Evolutionary conservation across 257 asterid genomes (phyloP).

Genomic region (Cruciata laevipes): DNA sequence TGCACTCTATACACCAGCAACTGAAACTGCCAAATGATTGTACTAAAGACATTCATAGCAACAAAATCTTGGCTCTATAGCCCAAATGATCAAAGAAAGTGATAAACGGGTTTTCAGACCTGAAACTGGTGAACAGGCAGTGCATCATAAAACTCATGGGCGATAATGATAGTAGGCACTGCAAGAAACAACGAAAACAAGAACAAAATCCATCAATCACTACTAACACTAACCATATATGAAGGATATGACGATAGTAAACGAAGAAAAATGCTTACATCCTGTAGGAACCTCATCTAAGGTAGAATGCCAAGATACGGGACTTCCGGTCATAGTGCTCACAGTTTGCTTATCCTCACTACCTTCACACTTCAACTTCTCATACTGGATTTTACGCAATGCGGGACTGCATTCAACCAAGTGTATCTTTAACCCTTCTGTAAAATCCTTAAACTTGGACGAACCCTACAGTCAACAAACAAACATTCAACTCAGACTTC

Average conservation of each 20-base stretch:
- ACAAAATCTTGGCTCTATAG: too few species aligned
- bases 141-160: slow-evolving; percentile 96
- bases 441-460: slow-evolving; percentile 71
- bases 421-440: slow-evolving; percentile 67
- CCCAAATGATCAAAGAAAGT: neutral
- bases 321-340: slow-evolving; percentile 61
- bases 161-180: slow-evolving; percentile 86
- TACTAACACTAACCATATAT: neutral
- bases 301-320: slow-evolving; percentile 84
- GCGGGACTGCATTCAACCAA: slow-evolving; percentile 94
- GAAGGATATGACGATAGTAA: neutral
- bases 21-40: neutral
- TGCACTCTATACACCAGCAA: neutral
- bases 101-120: slow-evolving; percentile 30
- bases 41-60: neutral
- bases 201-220: neutral
- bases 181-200: slow-evolving; percentile 20
- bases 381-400: slow-evolving; percentile 64
- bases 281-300: slow-evolving; percentile 91
- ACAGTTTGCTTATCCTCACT: slow-evolving; percentile 31
- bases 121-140: slow-evolving; percentile 98
- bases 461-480: slow-evolving; percentile 40
- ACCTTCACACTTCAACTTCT: slow-evolving; percentile 57
- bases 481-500: neutral
- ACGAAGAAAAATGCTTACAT: slow-evolving; percentile 34